Conservation (phyloP, 108 stramenopile species). For the Aurantiochytrium sp. region DNA sequence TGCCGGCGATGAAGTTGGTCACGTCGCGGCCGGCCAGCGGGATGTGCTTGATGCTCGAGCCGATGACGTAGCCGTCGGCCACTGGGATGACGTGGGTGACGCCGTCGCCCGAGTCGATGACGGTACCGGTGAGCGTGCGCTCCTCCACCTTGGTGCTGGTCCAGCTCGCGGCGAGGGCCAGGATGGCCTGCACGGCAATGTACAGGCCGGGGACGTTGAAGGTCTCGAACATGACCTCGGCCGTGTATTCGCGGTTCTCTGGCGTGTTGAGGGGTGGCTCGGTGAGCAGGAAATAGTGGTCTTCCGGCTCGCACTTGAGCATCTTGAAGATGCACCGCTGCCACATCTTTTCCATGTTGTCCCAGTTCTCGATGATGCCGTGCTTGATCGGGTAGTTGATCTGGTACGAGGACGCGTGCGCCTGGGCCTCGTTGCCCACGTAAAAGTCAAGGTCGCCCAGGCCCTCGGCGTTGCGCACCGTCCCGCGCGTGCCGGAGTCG, state of each 20-base stretch:
- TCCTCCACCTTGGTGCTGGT: slow-evolving; percentile 48
- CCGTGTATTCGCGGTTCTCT: slow-evolving; percentile 68
- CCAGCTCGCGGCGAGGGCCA: slow-evolving; percentile 65
- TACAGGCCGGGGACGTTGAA: slow-evolving; percentile 70
- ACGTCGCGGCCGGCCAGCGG: slow-evolving; percentile 66
- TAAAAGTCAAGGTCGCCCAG: slow-evolving; percentile 63
- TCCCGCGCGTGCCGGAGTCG: slow-evolving; percentile 33
- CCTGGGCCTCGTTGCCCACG: slow-evolving; percentile 56
- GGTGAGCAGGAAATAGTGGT: slow-evolving; percentile 66
- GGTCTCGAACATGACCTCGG: slow-evolving; percentile 75
- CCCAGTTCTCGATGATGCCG: slow-evolving; percentile 69
- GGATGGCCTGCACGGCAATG: slow-evolving; percentile 70
- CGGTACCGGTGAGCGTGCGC: slow-evolving; percentile 63
- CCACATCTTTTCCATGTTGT: slow-evolving; percentile 71
- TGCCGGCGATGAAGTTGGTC: slow-evolving; percentile 59
- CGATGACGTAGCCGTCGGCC: slow-evolving; percentile 68
- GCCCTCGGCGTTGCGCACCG: slow-evolving; percentile 18
- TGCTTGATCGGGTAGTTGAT: slow-evolving; percentile 66
- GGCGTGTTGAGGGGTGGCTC: slow-evolving; percentile 70
- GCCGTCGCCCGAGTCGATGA: slow-evolving; percentile 67
- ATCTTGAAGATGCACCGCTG: slow-evolving; percentile 66
- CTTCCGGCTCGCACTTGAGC: slow-evolving; percentile 67
- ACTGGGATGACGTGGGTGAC: slow-evolving; percentile 72
- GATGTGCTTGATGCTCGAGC: slow-evolving; percentile 67
- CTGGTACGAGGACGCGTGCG: slow-evolving; percentile 53